Evolutionary conservation across 202 grass and related monocot species (phyloP).

Genomic region (Carex arenaria): DNA sequence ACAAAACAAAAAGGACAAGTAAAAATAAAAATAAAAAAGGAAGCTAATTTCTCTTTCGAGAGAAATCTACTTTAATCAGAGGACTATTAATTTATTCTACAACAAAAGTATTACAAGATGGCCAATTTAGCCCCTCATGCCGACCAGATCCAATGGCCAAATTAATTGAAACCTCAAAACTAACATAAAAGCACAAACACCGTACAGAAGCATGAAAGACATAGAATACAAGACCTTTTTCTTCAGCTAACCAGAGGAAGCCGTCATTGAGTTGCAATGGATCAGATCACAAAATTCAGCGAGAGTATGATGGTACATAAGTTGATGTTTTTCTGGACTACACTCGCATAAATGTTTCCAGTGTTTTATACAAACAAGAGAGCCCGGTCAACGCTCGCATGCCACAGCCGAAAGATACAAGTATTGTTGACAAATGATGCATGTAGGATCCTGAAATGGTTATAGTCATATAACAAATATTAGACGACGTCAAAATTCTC

Average conservation of each 20-base stretch:
- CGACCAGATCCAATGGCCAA: too few relatives aligned
- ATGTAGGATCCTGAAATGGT: conserved; percentile 67
- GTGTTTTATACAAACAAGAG: conserved; percentile 91
- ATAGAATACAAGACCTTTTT: conserved; percentile 11
- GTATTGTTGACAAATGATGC: conserved; percentile 85
- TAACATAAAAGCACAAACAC: not conserved
- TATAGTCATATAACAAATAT: conserved; percentile 22
- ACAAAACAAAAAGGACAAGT: conserved; percentile 4
- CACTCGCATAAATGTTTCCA: conserved; percentile 98
- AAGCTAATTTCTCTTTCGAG: not conserved
- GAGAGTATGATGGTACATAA: conserved; percentile 88
- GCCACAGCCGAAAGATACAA: conserved; percentile 84
- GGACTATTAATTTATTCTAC: conserved; percentile 20
- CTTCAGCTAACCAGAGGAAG: not conserved
- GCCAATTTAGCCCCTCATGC: too few relatives aligned
- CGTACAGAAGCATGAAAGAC: not conserved
- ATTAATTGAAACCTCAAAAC: not conserved
- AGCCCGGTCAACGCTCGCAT: conserved; percentile 57
- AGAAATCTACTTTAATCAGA: not conserved
- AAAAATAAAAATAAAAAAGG: not conserved
- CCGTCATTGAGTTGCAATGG: conserved; percentile 22
- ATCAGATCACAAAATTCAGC: conserved; percentile 79
- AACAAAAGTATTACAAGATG: not conserved
- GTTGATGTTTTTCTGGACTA: conserved; percentile 56
- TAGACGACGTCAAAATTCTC: not conserved